Evolutionary conservation across 768 basidiomycete genomes (phyloP).

Genomic region (Astraeus odoratus): DNA sequence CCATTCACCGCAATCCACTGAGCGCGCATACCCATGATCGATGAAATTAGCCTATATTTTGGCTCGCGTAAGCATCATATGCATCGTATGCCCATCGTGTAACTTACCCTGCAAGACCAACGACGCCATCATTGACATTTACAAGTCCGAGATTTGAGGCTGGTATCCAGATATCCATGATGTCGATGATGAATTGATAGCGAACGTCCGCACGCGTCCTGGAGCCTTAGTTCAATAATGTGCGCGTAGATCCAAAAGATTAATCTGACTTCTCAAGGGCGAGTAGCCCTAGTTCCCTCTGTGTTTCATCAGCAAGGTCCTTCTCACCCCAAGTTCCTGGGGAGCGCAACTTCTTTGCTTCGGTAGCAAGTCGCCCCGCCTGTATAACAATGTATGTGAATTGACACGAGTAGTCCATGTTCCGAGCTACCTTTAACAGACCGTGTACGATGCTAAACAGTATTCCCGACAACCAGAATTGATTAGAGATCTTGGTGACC

Average conservation of each 20-base stretch:
- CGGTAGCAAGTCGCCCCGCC: slow-evolving; percentile 56
- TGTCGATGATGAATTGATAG: slow-evolving; percentile 78
- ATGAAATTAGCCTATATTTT: slow-evolving; percentile 53
- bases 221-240: slow-evolving; percentile 5
- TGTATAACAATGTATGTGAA: slow-evolving; percentile 20
- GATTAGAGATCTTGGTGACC: slow-evolving; percentile 61
- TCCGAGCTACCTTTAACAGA: slow-evolving; percentile 51
- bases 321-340: slow-evolving; percentile 52
- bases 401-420: neutral
- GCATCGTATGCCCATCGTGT: slow-evolving; percentile 4
- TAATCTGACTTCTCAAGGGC: slow-evolving; percentile 45
- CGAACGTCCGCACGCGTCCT: slow-evolving; percentile 57
- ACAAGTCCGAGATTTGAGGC: slow-evolving; percentile 72
- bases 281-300: slow-evolving; percentile 57
- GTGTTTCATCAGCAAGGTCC: slow-evolving; percentile 56
- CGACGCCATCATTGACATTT: slow-evolving; percentile 73
- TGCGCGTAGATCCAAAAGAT: neutral
- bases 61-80: slow-evolving; percentile 3
- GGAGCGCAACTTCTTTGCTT: slow-evolving; percentile 46
- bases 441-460: slow-evolving; percentile 69
- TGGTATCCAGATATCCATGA: slow-evolving; percentile 86
- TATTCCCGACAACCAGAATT: slow-evolving; percentile 88
- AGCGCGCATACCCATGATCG: slow-evolving; percentile 58
- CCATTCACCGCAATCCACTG: slow-evolving; percentile 55
- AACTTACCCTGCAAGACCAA: slow-evolving; percentile 81